Percentiles rank a stretch among this genome's conserved stretches.
These are phyloP conservation scores for Botrytis squamosa DNA, from an alignment of 2,329 filamentous ascomycete species.

Conservation along the genomic window DNA sequence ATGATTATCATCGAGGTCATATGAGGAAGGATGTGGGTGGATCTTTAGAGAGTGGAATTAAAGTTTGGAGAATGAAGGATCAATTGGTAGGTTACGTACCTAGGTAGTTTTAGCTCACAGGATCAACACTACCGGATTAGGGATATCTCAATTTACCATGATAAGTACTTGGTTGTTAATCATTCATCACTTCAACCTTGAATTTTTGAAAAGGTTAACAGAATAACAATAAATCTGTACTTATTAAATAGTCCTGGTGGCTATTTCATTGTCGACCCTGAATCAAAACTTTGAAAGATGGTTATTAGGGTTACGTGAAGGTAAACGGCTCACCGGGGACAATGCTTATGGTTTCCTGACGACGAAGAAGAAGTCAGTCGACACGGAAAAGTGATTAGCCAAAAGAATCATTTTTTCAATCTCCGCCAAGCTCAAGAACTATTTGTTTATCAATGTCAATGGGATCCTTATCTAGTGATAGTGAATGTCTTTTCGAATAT, in stretches of 20 bases:
- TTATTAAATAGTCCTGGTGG: background rate
- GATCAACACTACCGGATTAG: constrained; percentile 1
- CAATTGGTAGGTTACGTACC: too few relatives aligned
- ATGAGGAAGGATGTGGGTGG: background rate
- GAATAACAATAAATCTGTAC: background rate
- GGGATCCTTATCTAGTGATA: background rate
- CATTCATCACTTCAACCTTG: background rate
- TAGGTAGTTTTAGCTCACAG: constrained; percentile 17
- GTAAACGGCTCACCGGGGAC: constrained; percentile 4
- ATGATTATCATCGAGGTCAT: constrained; percentile 26
- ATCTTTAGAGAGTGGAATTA: background rate
- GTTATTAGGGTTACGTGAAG: background rate
- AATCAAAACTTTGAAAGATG: background rate
- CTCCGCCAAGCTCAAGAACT: background rate
- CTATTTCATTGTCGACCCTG: background rate
- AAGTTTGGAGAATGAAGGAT: constrained; percentile 12
- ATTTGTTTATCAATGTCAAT: background rate
- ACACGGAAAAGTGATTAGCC: background rate
- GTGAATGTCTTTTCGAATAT: background rate
- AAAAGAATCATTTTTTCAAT: background rate
- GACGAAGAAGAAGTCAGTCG: background rate
- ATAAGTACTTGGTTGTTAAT: background rate
- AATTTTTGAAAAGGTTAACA: background rate
- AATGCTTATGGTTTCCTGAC: background rate
- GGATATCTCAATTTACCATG: background rate